Conservation (phyloP, 768 basidiomycete genomes). For the Lanmaoa rubissima region DNA sequence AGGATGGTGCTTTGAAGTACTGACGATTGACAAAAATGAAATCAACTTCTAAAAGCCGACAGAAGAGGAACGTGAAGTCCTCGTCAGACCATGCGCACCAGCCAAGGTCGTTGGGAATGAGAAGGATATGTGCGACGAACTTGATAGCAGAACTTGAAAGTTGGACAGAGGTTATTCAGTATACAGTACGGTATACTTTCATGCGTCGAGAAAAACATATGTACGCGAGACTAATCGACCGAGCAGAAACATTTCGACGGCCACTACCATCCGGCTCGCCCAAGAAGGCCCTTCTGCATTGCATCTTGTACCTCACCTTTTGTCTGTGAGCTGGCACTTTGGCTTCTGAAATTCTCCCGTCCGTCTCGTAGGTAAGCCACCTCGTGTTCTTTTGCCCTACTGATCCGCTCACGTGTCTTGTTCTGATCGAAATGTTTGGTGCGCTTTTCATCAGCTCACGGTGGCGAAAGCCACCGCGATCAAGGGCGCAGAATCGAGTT, state of each 20-base stretch:
- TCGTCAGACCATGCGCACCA: neutral
- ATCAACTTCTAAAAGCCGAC: neutral
- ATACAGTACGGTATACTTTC: neutral
- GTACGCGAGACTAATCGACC: neutral
- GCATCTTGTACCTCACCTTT: neutral
- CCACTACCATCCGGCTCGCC: no score
- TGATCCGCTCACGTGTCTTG: neutral
- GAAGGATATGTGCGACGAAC: neutral
- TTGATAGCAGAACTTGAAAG: no score
- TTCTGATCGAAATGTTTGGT: neutral
- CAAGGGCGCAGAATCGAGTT: neutral
- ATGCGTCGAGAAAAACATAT: no score
- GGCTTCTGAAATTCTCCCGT: neutral
- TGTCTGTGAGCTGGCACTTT: neutral
- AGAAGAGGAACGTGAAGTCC: neutral
- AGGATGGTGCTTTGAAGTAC: no score
- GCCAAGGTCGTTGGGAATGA: no score
- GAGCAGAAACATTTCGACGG: neutral
- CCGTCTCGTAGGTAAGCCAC: neutral
- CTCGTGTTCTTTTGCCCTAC: no score
- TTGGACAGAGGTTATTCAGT: neutral
- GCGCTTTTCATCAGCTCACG: neutral
- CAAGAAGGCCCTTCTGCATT: no score
- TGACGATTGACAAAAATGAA: neutral
- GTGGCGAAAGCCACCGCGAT: neutral